Evolutionary conservation across 2,329 filamentous ascomycete species (phyloP), one percentile per base, ranked within the genome.

Genomic region (Shiraia sp.): DNA sequence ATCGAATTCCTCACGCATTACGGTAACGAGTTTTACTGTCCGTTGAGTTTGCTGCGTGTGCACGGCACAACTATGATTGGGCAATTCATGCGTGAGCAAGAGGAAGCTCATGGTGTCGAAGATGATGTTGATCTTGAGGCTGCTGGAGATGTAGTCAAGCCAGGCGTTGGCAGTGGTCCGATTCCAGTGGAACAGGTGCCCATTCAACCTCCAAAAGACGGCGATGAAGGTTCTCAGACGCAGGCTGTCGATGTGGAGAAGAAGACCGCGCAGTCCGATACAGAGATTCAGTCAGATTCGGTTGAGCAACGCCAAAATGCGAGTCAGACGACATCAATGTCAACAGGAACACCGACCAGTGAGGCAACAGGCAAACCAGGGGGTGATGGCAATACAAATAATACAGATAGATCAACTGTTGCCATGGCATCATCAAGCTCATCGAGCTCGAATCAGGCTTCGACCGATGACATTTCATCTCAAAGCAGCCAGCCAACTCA

Each of bases 11-110:
- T 97, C 34, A 90, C 84, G 4, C 92, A 99, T 66, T 99, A 92
- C 66, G 93, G 93, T 7, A 95, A 91, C 57, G 93, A 99, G 66
- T 99, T 88, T 66, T 99, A 96, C 66, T 99, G 93, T 61, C 93
- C 93, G 0, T 75, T 99, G 12, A 96, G 92, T 46, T 72, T 99
- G 13, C 76, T 99, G 38, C 83, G 93, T 40, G 87, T 99, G 4
- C 93, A 99, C 69, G 93, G 93, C 6, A 96, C 84, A 14, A 87
- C 92, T 0, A 93, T 96, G 75, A 87, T 99, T 84, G 82, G 97
- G 58, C 90, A 99, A 65, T 91, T 92, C 42, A 89, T 88, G 74
- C 90, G 92, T 63, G 88, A 95, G 40, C 85, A 88, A 42, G 89
- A 95, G 51, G 75, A 78, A 28, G 75, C 78, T 13, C 73, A 77